These are phyloP conservation scores for Geranomyces michiganensis DNA, from an alignment of 192 early-diverging fungal genomes.

Conservation along the genomic window DNA sequence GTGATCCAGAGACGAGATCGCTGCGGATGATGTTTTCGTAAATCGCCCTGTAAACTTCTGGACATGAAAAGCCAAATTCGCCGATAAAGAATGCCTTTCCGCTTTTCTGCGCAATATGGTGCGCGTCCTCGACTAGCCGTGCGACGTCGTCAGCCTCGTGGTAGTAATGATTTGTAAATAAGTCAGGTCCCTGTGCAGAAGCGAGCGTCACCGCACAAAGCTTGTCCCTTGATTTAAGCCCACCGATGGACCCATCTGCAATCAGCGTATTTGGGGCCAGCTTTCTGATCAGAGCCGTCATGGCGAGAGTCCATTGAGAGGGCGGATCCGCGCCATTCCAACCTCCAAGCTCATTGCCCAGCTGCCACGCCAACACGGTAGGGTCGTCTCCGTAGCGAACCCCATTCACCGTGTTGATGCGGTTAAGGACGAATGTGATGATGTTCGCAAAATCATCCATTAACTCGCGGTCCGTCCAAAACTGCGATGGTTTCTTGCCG, in stretches of 20 bases:
- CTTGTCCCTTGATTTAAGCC: slow-evolving; percentile 23
- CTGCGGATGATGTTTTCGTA: slow-evolving; percentile 20
- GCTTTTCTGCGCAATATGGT: slow-evolving; percentile 5
- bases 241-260: slow-evolving; percentile 41
- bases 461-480: slow-evolving; percentile 38
- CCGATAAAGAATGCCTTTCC: slow-evolving; percentile 27
- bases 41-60: slow-evolving; percentile 9
- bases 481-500: slow-evolving; percentile 21
- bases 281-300: slow-evolving; percentile 30
- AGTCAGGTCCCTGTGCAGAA: slow-evolving; percentile 34
- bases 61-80: slow-evolving; percentile 45
- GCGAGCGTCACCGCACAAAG: neutral
- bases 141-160: slow-evolving; percentile 16
- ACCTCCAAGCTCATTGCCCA: slow-evolving; percentile 53
- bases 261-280: slow-evolving; percentile 37
- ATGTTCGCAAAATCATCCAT: slow-evolving; percentile 36
- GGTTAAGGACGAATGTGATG: slow-evolving; percentile 35
- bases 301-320: slow-evolving; percentile 41
- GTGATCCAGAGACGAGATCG: slow-evolving; percentile 29
- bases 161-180: slow-evolving; percentile 51
- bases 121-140: slow-evolving; percentile 15
- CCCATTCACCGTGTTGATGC: slow-evolving; percentile 51
- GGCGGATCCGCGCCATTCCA: slow-evolving; percentile 30
- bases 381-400: slow-evolving; percentile 38
- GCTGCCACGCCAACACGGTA: slow-evolving; percentile 47